Evolutionary conservation across 305 asterid genomes (phyloP), one percentile per base, ranked within the genome.

Genomic region (Rubia balearica): DNA sequence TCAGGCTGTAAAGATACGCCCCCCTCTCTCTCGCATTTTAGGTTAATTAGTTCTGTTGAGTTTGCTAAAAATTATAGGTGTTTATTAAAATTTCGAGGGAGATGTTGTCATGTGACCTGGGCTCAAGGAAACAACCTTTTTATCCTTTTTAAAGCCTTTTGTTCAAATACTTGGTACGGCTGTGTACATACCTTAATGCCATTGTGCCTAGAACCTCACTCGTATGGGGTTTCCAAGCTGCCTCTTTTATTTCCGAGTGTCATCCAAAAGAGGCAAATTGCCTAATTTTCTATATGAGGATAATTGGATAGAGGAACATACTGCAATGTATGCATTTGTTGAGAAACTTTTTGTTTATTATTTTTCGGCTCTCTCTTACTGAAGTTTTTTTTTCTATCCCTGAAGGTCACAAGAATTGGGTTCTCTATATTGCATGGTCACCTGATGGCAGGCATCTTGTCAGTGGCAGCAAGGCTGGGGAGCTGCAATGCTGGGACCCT

Each of bases 391-490:
- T 22, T 64, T 65, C 42, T 61, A 40, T 17, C 17, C 22, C 36
- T 45, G 59, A 27, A 92, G 98, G 98, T 68, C 98, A 94, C 80
- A 88, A 76, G 81, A 94, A 91, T 81, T 94, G 97, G 97, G 98
- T 94, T 72, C 96, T 94, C 61, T 88, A 88, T 79, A 90, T 94
- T 79, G 95, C 98, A 59, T 94, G 98, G 98, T 88, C 98, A 46
- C 95, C 96, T 55, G 98, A 94, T 82, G 90, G 97, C 74, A 85
- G 82, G 68, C 79, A 89, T 83, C 98, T 91, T 74, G 96, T 88
- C 40, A 91, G 97, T 76, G 98, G 97, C 81, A 91, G 98, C 81
- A 94, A 91, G 85, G 74, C 95, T 73, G 99, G 98, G 69, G 96
- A 91, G 79, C 84, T 94, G 68, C 80, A 85, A 57, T 88, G 96